Conservation (phyloP, 2,329 filamentous ascomycete genomes). For the Venturia nashicola region DNA sequence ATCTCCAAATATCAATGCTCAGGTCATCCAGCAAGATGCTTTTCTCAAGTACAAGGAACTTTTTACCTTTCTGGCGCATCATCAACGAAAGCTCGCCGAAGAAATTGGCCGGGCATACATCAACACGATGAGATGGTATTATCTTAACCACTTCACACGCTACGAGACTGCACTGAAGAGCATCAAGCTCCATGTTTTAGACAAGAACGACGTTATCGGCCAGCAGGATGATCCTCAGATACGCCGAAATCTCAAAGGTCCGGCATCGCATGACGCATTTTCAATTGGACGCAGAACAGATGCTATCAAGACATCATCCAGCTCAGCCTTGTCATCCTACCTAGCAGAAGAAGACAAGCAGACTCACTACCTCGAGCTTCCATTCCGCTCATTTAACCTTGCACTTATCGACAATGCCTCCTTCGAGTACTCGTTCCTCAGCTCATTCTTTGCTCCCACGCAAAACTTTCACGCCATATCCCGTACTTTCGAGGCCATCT, state of each 20-base stretch:
- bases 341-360: conserved; percentile 81
- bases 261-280: conserved; percentile 65
- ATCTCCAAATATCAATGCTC: conserved; percentile 92
- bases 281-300: conserved; percentile 79
- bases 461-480: conserved; percentile 66
- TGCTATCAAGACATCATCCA: conserved; percentile 59
- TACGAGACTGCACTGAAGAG: conserved; percentile 77
- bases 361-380: conserved; percentile 76
- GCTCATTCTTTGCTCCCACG: conserved; percentile 73
- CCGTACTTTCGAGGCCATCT: conserved; percentile 75
- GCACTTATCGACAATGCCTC: conserved; percentile 88
- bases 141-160: conserved; percentile 76
- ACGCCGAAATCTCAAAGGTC: conserved; percentile 35
- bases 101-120: conserved; percentile 90
- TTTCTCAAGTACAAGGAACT: conserved; percentile 83
- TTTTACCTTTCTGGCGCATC: conserved; percentile 70
- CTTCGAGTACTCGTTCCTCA: conserved; percentile 88
- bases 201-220: conserved; percentile 73
- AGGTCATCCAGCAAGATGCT: conserved; percentile 89
- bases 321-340: conserved; percentile 72
- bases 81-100: conserved; percentile 71
- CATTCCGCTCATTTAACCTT: conserved; percentile 90
- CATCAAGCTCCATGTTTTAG: conserved; percentile 69
- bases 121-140: conserved; percentile 99
- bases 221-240: conserved; percentile 56